Evolutionary conservation across 768 basidiomycete species (phyloP).

Genomic region (Pluteus cervinus): DNA sequence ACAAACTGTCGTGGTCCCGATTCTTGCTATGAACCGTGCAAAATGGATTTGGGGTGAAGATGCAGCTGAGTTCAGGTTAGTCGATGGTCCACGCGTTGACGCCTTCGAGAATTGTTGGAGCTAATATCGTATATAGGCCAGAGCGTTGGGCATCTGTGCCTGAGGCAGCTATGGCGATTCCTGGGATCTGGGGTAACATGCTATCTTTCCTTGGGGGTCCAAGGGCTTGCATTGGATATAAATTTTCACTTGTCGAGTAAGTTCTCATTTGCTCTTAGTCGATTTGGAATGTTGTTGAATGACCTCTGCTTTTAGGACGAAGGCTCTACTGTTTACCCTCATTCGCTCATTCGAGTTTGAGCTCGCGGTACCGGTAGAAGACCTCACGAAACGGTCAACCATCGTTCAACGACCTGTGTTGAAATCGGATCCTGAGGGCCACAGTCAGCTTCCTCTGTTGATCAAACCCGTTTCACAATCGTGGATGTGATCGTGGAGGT

Average conservation of each 20-base stretch:
- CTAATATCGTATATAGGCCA: too few relatives aligned
- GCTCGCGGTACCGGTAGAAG: constrained; percentile 34
- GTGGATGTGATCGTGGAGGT: too few relatives aligned
- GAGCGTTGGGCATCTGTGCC: constrained; percentile 57
- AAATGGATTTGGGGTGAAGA: constrained; percentile 59
- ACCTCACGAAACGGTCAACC: constrained; percentile 22
- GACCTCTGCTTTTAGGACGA: constrained; percentile 19
- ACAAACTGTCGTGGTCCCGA: constrained; percentile 42
- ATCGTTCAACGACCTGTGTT: constrained; percentile 42
- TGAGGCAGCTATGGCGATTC: constrained; percentile 36
- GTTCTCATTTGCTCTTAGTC: constrained; percentile 21
- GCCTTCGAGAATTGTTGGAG: too few relatives aligned
- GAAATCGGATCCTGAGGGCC: constrained; percentile 31
- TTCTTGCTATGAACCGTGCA: constrained; percentile 45
- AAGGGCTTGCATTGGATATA: constrained; percentile 60
- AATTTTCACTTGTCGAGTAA: constrained; percentile 56
- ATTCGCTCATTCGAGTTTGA: constrained; percentile 44
- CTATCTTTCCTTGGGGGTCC: constrained; percentile 63
- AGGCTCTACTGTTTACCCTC: constrained; percentile 33
- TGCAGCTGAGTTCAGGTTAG: constrained; percentile 54
- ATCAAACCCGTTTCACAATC: too few relatives aligned
- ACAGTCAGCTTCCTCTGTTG: constrained; percentile 42
- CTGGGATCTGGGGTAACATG: constrained; percentile 56
- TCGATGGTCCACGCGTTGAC: too few relatives aligned
- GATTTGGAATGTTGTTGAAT: not conserved